These are phyloP conservation scores for Eucalyptus pauciflora DNA, from an alignment of 345 rosid species.

Conservation along the genomic window DNA sequence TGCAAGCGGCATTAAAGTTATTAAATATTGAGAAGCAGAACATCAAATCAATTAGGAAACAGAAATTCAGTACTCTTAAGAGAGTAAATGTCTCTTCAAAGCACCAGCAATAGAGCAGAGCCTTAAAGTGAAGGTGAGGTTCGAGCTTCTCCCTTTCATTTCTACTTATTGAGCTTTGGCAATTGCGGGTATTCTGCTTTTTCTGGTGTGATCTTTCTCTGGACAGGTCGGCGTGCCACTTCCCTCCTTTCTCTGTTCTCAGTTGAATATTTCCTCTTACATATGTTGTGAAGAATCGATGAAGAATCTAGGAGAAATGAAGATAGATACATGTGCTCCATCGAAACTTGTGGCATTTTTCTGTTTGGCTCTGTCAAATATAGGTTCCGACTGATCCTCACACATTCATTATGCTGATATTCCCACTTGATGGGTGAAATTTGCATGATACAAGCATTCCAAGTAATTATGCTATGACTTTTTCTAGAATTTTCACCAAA, in stretches of 20 bases:
- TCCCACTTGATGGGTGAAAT: background rate
- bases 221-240: background rate
- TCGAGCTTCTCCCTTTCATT: background rate
- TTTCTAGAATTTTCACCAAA: background rate
- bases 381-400: background rate
- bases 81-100: background rate
- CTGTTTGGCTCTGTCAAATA: background rate
- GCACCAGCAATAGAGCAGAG: background rate
- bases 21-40: background rate
- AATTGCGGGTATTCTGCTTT: background rate
- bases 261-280: background rate
- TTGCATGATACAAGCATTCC: background rate
- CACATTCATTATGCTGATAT: background rate
- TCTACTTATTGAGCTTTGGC: background rate
- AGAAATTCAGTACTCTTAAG: background rate
- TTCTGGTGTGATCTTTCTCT: background rate
- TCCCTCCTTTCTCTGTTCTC: background rate
- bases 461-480: background rate
- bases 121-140: background rate
- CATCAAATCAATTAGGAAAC: background rate
- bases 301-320: background rate
- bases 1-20: background rate
- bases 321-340: background rate
- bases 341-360: background rate
- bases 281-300: background rate